Base-by-base conservation (phyloP, 768 basidiomycete genomes). In the Rhizopogon rudus region DNA sequence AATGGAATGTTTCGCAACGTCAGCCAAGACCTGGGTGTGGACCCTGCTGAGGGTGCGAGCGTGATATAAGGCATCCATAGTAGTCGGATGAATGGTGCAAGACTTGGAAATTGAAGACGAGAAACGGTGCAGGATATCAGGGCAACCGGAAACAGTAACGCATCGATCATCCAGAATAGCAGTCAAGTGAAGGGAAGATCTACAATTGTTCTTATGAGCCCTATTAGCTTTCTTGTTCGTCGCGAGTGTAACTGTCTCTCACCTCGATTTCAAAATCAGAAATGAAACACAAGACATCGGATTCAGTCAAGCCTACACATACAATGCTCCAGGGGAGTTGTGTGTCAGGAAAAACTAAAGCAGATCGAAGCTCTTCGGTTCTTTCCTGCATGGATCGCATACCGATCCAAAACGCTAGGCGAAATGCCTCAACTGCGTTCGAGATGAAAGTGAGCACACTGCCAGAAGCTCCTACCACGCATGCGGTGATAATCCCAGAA, bases 101-200 rank as follows among this genome's bases (percentile, higher is more conserved):
- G 62, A 64, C 3, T 68, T 59, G 20, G 74, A 71, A 5, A 35
- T 48, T 20, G 46, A 69, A 14, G 60, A 59, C 6, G 73, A 67
- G 63, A 86, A 84, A 25, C 63, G 63, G 6, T 67, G 62, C 31
- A 87, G 67, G 44, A 75, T 51, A 56, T 81, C 77, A 2, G 84
- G 84, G 48, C 71, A 75, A 22, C 84, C 86, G 2, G 84, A 86
- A 48, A 85, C 68, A 10, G 84, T 84, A 52, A 82, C 68, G 53
- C 73, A 77, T 10, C 60, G 66, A 51, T 75, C 70, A 55, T 77
- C 76, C 48, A 80, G 70, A 55, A 82, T 69, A 8, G 81, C 79
- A 1, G 83, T 83, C 44, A 85, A 67, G 61, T 67, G 73, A 62
- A 85, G 66, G 14, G 62, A 52, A 1, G 64, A 62, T 44, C 8